A percentile compares a stretch with the other conserved stretches of the same genome.
Conservation (phyloP, 2,329 filamentous ascomycete species). For the Diplocarpon mali region DNA sequence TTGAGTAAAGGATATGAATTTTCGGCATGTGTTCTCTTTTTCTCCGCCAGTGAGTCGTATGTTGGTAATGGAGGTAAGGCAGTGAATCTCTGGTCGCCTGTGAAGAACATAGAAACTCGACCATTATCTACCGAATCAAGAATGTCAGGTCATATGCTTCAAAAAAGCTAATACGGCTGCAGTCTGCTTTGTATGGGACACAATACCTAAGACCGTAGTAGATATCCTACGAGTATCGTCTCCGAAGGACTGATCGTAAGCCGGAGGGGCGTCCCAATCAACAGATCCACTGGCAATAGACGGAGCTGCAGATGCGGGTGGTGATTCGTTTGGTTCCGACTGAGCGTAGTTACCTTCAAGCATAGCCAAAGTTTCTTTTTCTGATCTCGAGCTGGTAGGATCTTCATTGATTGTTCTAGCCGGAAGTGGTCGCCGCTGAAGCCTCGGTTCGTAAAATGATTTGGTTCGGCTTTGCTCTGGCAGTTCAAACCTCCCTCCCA, state of each 20-base stretch:
- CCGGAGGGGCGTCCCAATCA: neutral
- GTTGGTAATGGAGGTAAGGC: neutral
- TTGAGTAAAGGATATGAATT: conserved; percentile 38
- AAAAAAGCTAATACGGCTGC: neutral
- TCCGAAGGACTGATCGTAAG: conserved; percentile 1
- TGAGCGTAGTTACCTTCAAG: neutral
- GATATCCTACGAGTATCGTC: neutral
- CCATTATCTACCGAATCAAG: conserved; percentile 34
- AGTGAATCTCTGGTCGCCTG: neutral
- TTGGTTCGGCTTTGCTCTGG: neutral
- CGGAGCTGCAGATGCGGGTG: neutral
- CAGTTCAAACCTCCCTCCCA: neutral
- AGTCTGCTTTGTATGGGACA: neutral
- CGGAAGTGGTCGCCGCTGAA: neutral
- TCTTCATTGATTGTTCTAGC: neutral
- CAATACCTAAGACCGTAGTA: neutral
- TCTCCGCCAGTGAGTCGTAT: neutral
- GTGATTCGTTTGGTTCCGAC: neutral
- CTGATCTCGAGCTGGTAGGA: neutral
- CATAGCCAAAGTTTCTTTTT: neutral
- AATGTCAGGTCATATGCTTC: neutral
- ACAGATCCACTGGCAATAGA: neutral
- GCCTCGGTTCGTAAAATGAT: neutral
- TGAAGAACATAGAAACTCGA: conserved; percentile 25
- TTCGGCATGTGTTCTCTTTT: neutral